Percentiles rank a stretch among this genome's conserved stretches.
These are phyloP conservation scores for Phycomyces nitens DNA, from an alignment of 192 early-diverging fungal genomes.

Conservation along the genomic window DNA sequence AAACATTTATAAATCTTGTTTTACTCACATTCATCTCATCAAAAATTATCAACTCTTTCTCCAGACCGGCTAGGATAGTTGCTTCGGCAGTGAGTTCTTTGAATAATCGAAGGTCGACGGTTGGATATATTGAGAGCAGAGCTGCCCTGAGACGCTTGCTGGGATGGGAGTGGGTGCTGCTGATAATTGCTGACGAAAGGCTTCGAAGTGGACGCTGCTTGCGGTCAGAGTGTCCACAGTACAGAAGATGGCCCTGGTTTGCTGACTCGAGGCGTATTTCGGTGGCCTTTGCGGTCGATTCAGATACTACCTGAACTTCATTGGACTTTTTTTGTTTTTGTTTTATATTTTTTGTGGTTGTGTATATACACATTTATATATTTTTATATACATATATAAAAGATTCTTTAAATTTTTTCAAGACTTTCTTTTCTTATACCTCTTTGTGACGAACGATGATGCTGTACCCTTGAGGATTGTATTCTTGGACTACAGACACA, in stretches of 20 bases:
- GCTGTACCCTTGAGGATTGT: background rate
- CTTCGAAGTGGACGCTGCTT: background rate
- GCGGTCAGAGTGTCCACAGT: background rate
- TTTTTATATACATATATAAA: background rate
- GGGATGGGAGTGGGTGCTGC: background rate
- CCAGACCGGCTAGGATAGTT: slow-evolving; percentile 46
- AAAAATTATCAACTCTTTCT: slow-evolving; percentile 66
- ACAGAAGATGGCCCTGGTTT: background rate
- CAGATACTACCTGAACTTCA: slow-evolving; percentile 12
- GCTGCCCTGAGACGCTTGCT: slow-evolving; percentile 30
- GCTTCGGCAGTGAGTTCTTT: slow-evolving; percentile 60
- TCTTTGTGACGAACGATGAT: slow-evolving; percentile 12
- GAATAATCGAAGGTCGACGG: slow-evolving; percentile 36
- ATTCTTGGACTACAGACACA: background rate
- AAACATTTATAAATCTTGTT: too few relatives aligned
- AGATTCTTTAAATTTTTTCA: background rate
- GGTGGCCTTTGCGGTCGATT: slow-evolving; percentile 17
- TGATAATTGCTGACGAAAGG: background rate
- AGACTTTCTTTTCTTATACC: slow-evolving; percentile 10
- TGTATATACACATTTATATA: background rate
- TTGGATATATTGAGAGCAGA: slow-evolving; percentile 8
- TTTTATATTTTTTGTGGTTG: slow-evolving; percentile 7
- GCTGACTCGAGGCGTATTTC: slow-evolving; percentile 2
- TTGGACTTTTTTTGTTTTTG: too few relatives aligned
- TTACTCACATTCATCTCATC: slow-evolving; percentile 70